These are phyloP conservation scores for Pythium phragmiticola DNA, from an alignment of 352 stramenopile species.

Conservation along the genomic window DNA sequence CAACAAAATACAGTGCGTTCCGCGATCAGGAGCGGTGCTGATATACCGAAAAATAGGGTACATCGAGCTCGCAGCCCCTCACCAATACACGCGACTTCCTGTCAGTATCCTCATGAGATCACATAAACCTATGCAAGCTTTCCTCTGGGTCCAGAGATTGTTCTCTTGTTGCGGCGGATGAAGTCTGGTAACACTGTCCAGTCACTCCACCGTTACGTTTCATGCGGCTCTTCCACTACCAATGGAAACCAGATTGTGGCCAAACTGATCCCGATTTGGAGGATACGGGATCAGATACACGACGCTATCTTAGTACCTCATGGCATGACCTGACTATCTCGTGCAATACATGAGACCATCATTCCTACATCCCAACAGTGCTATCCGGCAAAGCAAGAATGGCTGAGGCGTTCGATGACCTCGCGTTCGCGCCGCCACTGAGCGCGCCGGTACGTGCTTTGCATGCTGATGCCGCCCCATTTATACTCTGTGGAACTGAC, in stretches of 20 bases:
- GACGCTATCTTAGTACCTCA: background rate
- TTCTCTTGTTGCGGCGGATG: background rate
- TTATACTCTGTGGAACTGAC: background rate
- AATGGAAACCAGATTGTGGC: conserved; percentile 1
- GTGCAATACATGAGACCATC: background rate
- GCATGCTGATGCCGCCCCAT: background rate
- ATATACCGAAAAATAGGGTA: no score
- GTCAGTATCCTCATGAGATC: no score
- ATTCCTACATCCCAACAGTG: conserved; percentile 6
- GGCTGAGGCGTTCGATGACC: conserved; percentile 65
- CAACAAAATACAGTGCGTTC: no score
- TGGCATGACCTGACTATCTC: background rate
- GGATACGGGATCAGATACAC: no score
- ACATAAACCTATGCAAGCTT: background rate
- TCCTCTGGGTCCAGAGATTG: background rate
- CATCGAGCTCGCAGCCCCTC: no score
- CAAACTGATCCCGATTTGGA: background rate
- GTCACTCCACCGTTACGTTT: background rate
- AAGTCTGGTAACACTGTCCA: no score
- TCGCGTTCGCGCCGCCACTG: conserved; percentile 47
- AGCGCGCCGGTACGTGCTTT: conserved; percentile 3
- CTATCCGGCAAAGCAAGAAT: conserved; percentile 26
- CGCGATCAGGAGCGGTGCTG: no score
- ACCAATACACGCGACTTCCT: no score
- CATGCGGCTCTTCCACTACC: background rate